Base-by-base conservation (phyloP, 2,329 filamentous ascomycete genomes). In the Seiridium cupressi region DNA sequence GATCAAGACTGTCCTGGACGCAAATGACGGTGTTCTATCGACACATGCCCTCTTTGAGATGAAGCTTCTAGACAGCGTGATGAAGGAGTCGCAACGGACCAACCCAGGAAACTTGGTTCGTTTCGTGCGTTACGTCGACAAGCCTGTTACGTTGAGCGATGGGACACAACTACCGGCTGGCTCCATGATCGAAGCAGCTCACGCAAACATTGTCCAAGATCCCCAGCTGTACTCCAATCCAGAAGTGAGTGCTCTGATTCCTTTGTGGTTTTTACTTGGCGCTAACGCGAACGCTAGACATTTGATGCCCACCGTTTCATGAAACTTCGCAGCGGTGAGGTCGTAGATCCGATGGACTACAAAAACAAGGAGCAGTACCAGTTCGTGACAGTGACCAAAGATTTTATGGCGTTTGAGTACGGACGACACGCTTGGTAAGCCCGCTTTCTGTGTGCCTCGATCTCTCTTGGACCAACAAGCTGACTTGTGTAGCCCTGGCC, bases 61-160 rank as follows among this genome's bases (percentile, higher is more conserved):
- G 72, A 76, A 76, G 64, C 69, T 75, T 35, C 64, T 76, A 3
- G 73, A 76, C 47, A 75, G 72, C 48, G 72, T 73, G 40, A 67
- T 76, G 61, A 73, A 72, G 62, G 73, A 76, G 54, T 71, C 70
- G 1, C 67, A 71, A 55, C 65, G 74, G 5, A 53, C 67, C 5
- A 68, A 74, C 60, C 68, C 69, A 0, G 67, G 44, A 26, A 62
- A 2, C 69, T 68, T 51, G 60, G 73, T 72, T 1, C 75, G 79
- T 3, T 84, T 84, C 68, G 62, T 64, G 18, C 80, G 82, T 60
- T 79, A 77, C 60, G 79, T 62, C 3, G 36, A 60, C 13, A 58
- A 73, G 1, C 55, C 61, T 13, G 63, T 69, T 34, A 68, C 64
- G 5, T 59, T 70, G 4, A 67, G 62, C 48, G 66, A 69, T 53